Conservation (phyloP, 495 filamentous ascomycete genomes). For the Trypethelium eluteriae region DNA sequence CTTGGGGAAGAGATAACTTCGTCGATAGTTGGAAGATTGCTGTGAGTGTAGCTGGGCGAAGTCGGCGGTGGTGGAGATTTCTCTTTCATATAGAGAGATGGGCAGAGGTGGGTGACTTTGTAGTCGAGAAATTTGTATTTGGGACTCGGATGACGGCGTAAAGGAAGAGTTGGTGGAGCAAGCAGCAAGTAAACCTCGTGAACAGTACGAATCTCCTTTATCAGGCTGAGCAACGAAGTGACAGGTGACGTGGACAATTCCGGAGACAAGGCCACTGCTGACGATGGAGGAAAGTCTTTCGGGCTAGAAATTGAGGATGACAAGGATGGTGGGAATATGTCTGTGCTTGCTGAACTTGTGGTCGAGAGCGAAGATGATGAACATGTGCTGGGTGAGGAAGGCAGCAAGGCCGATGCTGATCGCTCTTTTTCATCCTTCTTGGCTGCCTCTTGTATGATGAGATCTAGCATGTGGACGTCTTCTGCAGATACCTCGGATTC, state of each 20-base stretch:
- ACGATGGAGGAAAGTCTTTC: neutral
- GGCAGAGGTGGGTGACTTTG: neutral
- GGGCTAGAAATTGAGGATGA: neutral
- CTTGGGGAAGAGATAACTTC: neutral
- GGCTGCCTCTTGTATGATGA: neutral
- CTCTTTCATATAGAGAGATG: neutral
- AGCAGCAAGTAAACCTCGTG: neutral
- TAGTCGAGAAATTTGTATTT: neutral
- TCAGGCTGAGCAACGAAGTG: neutral
- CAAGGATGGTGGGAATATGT: neutral
- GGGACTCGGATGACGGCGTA: neutral
- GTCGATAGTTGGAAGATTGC: neutral
- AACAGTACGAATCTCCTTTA: neutral
- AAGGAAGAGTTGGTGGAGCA: slow-evolving; percentile 3
- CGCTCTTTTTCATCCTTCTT: neutral
- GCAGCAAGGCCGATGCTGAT: neutral
- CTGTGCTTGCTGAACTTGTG: too few species aligned
- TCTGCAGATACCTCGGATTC: neutral
- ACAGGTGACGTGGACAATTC: neutral
- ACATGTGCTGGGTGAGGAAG: neutral
- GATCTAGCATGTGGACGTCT: neutral
- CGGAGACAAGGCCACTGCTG: neutral
- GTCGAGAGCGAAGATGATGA: too few species aligned
- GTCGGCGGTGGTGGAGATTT: neutral
- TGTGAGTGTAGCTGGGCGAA: neutral